Percentiles rank a stretch among this genome's conserved stretches.
Conservation (phyloP, 202 grass and related monocot genomes). For the Tripidium arundinaceum region DNA sequence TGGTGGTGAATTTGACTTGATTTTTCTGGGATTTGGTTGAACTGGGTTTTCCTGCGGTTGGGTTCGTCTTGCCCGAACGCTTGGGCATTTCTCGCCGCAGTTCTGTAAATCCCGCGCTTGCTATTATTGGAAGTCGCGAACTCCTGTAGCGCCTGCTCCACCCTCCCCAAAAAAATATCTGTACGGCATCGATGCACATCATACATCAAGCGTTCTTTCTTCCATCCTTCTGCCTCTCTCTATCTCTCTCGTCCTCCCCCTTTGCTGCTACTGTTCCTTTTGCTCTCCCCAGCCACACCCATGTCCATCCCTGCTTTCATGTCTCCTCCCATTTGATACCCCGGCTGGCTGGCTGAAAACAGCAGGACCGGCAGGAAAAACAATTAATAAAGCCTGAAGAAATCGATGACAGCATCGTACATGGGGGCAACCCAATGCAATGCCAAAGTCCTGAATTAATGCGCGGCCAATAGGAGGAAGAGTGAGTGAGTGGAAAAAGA, state of each 20-base stretch:
- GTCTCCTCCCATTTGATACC: background rate
- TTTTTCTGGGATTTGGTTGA: background rate
- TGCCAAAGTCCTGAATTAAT: constrained; percentile 1
- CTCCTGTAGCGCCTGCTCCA: constrained; percentile 22
- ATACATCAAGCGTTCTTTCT: background rate
- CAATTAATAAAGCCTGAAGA: constrained; percentile 18
- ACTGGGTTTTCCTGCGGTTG: background rate
- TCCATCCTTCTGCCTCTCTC: background rate
- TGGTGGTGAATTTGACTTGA: background rate
- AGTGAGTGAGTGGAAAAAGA: background rate
- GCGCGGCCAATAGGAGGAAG: constrained; percentile 9
- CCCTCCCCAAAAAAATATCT: constrained; percentile 26
- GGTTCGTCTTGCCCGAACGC: background rate
- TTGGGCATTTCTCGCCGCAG: background rate
- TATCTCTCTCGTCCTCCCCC: background rate
- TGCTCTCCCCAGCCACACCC: background rate
- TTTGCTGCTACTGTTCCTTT: background rate
- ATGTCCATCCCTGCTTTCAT: background rate
- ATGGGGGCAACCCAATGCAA: background rate
- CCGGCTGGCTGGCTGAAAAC: background rate
- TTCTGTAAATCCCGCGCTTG: constrained; percentile 5
- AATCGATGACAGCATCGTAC: constrained; percentile 3
- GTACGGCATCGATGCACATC: background rate
- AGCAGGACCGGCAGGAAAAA: background rate
- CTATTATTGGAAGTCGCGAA: constrained; percentile 35